Percentiles rank a stretch among this genome's conserved stretches.
phyloP scores from a whole-genome alignment of 208 protist genomes.

The Leptomonas pyrrhocoris region DNA sequence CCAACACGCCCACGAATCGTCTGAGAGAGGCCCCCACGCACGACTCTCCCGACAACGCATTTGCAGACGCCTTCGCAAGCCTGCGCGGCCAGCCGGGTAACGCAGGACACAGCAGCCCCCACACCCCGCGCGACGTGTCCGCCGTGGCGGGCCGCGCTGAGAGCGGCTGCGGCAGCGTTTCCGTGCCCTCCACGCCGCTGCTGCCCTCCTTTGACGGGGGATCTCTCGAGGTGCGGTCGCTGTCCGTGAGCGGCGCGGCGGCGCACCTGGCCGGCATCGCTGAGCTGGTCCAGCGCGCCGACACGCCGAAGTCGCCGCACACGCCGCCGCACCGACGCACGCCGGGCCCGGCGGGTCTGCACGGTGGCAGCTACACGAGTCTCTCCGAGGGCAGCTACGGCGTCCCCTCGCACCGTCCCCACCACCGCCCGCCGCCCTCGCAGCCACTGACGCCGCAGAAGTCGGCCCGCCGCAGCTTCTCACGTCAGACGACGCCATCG shows the following conservation, averaged over 20 bases:
- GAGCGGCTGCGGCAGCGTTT: neutral
- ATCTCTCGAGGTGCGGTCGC: neutral
- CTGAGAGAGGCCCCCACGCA: neutral
- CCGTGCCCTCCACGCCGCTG: constrained; percentile 4
- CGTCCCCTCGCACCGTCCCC: constrained; percentile 15
- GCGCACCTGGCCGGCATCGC: neutral
- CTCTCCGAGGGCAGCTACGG: constrained; percentile 17
- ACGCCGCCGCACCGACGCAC: constrained; percentile 44
- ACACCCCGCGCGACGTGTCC: constrained; percentile 17
- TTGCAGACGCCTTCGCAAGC: constrained; percentile 6
- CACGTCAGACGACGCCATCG: constrained; percentile 30
- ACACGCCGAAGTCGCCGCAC: constrained; percentile 30
- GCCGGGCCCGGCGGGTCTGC: constrained; percentile 3
- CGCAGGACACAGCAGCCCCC: neutral
- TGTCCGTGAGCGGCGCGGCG: neutral
- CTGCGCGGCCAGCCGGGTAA: constrained; percentile 1
- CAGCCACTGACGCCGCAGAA: constrained; percentile 54
- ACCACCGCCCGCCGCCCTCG: constrained; percentile 26
- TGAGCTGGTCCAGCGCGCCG: neutral
- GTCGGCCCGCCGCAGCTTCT: constrained; percentile 31
- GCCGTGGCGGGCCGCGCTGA: neutral
- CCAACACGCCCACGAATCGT: neutral
- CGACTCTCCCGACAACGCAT: neutral
- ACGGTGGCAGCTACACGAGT: constrained; percentile 12
- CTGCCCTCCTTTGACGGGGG: neutral